These are phyloP conservation scores for Aspergillus baeticus DNA, from an alignment of 495 filamentous ascomycete species.

Conservation along the genomic window DNA sequence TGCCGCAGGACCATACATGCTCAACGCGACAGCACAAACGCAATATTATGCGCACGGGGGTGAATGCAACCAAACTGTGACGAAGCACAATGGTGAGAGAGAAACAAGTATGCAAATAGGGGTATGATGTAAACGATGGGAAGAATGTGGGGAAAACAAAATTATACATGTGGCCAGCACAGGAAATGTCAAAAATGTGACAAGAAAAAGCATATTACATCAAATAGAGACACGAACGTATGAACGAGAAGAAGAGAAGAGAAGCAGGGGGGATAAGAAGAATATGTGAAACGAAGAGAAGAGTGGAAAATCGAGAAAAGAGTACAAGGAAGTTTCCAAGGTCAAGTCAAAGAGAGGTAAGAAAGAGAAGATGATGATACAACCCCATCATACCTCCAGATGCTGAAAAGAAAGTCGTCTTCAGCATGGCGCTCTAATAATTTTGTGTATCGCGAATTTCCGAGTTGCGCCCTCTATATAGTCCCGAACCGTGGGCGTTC, in stretches of 20 bases:
- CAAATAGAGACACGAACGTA: conserved; percentile 21
- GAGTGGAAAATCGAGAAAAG: conserved; percentile 11
- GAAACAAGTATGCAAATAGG: conserved; percentile 22
- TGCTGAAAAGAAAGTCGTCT: conserved; percentile 18
- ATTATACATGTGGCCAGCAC: conserved; percentile 34
- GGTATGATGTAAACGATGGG: conserved; percentile 32
- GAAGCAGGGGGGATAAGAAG: conserved; percentile 13
- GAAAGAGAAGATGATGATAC: conserved; percentile 9
- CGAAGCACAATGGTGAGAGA: conserved; percentile 21
- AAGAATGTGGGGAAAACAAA: conserved; percentile 24
- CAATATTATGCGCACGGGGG: conserved; percentile 22
- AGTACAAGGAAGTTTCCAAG: neutral
- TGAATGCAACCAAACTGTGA: conserved; percentile 18
- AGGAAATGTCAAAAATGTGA: conserved; percentile 13
- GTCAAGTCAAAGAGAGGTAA: neutral
- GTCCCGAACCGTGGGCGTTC: conserved; percentile 9
- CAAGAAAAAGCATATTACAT: conserved; percentile 23
- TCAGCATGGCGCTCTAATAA: conserved; percentile 25
- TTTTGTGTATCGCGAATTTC: conserved; percentile 19
- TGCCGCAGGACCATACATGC: conserved; percentile 18
- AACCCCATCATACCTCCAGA: conserved; percentile 21
- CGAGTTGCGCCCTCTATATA: conserved; percentile 20
- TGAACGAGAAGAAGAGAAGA: conserved; percentile 14
- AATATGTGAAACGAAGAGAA: conserved; percentile 24
- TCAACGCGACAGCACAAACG: conserved; percentile 16